A percentile compares a stretch with the other conserved stretches of the same genome.
Conservation (phyloP, 176 grass and related monocot species). For the Chrysopogon serrulatus region DNA sequence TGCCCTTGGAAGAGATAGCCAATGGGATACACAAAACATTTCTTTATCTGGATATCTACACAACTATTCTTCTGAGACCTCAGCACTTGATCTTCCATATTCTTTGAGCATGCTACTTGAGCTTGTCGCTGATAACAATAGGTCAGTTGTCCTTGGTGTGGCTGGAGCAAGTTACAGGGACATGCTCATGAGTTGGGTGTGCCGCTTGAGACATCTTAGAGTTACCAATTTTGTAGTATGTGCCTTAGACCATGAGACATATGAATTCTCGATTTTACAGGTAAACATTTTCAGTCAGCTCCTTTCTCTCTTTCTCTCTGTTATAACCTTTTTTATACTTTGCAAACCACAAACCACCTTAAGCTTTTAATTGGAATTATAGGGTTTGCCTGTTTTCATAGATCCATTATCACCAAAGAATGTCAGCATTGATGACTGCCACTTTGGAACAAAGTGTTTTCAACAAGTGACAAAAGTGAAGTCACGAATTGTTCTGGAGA, state of each 20-base stretch:
- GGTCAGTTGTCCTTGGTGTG: constrained; percentile 67
- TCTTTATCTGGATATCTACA: not conserved
- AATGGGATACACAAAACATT: not conserved
- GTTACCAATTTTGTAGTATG: constrained; percentile 71
- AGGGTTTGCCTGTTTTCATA: constrained; percentile 92
- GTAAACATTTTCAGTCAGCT: constrained; percentile 12
- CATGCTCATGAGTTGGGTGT: constrained; percentile 96
- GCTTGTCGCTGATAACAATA: constrained; percentile 47
- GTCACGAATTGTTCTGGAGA: constrained; percentile 77
- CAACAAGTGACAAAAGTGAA: constrained; percentile 90
- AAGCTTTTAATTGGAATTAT: constrained; percentile 5
- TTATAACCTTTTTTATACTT: not conserved
- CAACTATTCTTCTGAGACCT: constrained; percentile 21
- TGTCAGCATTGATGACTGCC: constrained; percentile 73
- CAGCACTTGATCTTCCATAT: constrained; percentile 24
- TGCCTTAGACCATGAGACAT: constrained; percentile 78
- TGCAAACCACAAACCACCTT: not conserved
- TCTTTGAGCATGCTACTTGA: constrained; percentile 49
- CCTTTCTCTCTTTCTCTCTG: not conserved
- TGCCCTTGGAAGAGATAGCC: not conserved
- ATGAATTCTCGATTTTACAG: constrained; percentile 75
- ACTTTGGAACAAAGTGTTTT: constrained; percentile 90
- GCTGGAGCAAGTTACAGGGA: constrained; percentile 80
- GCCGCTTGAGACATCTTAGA: constrained; percentile 58
- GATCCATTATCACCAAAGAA: constrained; percentile 52